Evolutionary conservation across 768 basidiomycete genomes (phyloP), one percentile per base, ranked within the genome.

Genomic region (Russula griseocarnosa): DNA sequence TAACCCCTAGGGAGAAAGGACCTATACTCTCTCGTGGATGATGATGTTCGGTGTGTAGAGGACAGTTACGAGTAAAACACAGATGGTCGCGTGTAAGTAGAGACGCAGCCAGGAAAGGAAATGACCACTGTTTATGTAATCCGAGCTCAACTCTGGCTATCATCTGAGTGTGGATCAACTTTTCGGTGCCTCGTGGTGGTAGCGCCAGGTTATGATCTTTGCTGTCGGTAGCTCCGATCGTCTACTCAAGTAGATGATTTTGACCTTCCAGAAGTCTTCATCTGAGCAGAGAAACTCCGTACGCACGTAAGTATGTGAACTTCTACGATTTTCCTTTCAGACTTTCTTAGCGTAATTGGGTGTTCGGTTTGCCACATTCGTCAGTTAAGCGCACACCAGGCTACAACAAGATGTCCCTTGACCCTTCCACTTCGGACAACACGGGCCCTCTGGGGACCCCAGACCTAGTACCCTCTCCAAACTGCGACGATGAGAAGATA

Each of bases 61-160:
- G 20, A n/a, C 26, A 22, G 58, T 50, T 13, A 44, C n/a, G 20
- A 51, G 63, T 30, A 55, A 28, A 38, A 60, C 53, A 58, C 58
- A 53, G 46, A 13, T 44, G 44, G 44, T 20, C 44, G 44, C 44
- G 56, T 26, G 10, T 34, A 28, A 22, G n/a, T 16, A 38, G 16
- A 16, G 49, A 50, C 14, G 26, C 49, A 26, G 49, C 24, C 55
- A 34, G 61, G 20, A 30, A 49, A n/a, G 34, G 50, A 51, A 44
- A 32, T n/a, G 18, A 22, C 16, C 11, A 38, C n/a, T 4, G 54
- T 5, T 65, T 65, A 65, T 56, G 59, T 65, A 65, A 65, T 32
- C 7, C 16, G 9, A 55, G 26, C 49, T 26, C 16, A 14, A 49
- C 14, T 42, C n/a, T n/a, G n/a, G n/a, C n/a, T n/a, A n/a, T n/a